A percentile compares a stretch with the other conserved stretches of the same genome.
Evolutionary conservation across 805 yeast species (phyloP).

Genomic region (Spencermartinsiella europaea): DNA sequence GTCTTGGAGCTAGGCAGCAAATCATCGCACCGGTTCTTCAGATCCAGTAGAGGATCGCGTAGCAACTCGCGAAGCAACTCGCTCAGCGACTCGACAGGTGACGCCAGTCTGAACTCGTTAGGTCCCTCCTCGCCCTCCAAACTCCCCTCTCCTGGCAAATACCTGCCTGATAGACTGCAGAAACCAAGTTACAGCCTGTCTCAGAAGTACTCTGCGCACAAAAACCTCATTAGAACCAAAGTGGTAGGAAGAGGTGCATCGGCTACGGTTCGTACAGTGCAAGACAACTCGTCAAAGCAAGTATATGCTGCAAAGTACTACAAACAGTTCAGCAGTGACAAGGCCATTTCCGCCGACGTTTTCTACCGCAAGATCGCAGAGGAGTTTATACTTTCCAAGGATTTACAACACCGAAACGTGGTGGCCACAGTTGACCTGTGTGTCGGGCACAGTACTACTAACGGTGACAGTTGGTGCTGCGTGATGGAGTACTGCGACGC

Average conservation of each 20-base stretch:
- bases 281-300: constrained; percentile 21
- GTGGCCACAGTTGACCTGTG: constrained; percentile 66
- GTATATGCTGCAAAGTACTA: constrained; percentile 87
- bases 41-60: background rate
- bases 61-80: background rate
- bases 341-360: constrained; percentile 43
- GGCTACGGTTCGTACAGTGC: constrained; percentile 28
- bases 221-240: constrained; percentile 20
- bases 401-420: constrained; percentile 71
- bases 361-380: constrained; percentile 70
- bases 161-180: constrained; percentile 17
- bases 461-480: constrained; percentile 28
- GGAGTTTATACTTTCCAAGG: constrained; percentile 78
- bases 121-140: background rate
- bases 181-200: constrained; percentile 14
- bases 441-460: constrained; percentile 14
- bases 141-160: constrained; percentile 11
- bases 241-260: constrained; percentile 33
- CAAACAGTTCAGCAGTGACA: constrained; percentile 54
- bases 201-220: constrained; percentile 19
- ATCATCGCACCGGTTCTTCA: background rate
- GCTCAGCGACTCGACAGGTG: background rate
- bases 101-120: background rate
- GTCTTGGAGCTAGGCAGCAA: background rate
- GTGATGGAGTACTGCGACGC: constrained; percentile 75